These are phyloP conservation scores for Arbutus unedo DNA, from an alignment of 148 eudicot genomes.

Conservation along the genomic window DNA sequence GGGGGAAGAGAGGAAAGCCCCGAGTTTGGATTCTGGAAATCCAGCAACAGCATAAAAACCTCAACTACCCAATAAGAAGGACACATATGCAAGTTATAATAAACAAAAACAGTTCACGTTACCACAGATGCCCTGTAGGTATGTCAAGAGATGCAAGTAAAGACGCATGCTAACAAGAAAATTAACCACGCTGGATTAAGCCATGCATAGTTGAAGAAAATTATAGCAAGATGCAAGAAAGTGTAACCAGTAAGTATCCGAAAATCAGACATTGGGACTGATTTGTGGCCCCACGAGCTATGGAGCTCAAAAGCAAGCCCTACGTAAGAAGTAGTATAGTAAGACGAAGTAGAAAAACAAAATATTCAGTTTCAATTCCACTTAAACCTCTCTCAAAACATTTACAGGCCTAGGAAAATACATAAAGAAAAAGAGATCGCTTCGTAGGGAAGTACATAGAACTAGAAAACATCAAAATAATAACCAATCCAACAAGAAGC, in stretches of 20 bases:
- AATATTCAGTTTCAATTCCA: not conserved
- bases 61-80: not conserved
- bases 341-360: not conserved
- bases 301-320: not conserved
- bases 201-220: not conserved
- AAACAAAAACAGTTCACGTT: not conserved
- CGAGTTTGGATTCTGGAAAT: constrained; percentile 51
- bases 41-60: constrained; percentile 32
- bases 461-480: not conserved
- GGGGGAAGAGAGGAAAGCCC: constrained; percentile 68
- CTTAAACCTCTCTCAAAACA: not conserved
- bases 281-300: not conserved
- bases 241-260: not conserved
- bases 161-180: not conserved
- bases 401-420: not conserved
- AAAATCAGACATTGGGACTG: not conserved
- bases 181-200: not conserved
- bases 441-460: not conserved
- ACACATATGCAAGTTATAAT: not conserved
- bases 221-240: not conserved
- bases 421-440: not conserved
- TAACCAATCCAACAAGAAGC: not conserved
- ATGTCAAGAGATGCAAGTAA: not conserved
- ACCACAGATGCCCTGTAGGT: not conserved
- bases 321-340: not conserved